Evolutionary conservation across 495 filamentous ascomycete genomes (phyloP), one percentile per base, ranked within the genome.

Genomic region (Articulospora tetracladia): DNA sequence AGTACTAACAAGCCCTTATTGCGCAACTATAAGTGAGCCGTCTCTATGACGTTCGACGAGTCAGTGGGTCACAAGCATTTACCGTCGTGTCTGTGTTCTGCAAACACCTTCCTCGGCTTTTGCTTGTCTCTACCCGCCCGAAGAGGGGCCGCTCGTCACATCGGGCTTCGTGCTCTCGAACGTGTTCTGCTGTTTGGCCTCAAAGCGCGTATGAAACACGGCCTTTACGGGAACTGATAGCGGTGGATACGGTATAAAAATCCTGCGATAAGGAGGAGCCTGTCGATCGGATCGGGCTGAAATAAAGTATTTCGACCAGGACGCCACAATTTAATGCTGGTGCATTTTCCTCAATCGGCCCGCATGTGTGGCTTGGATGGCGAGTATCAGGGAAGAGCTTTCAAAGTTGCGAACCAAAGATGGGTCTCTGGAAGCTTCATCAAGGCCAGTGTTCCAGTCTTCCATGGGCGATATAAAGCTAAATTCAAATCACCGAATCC

Each of bases 241-340:
- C 39, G 39, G 39, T 44, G 39, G 39, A 44, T 44, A 44, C 39
- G 39, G n/a, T 15, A 12, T 56, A 36, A 56, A 39, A 39, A 51
- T 52, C 46, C 44, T 58, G 56, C 47, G 56, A 50, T 50, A 58
- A 49, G 46, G 23, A 24, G 47, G 25, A 27, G 47, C 47, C 47
- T 50, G 47, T 50, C 11, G 47, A 50, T 50, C 24, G 28, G 36
- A 41, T 25, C 25, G 39, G 41, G 39, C 55, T 57, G 55, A 51
- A 50, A 51, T 58, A 50, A 51, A 41, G 28, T 58, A 36, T 20
- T 49, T 10, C 32, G 46, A 39, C 25, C 28, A 22, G 49, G 25
- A 41, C 56, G 44, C 55, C 55, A 57, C 55, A 50, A 27, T 27
- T 3, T 44, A 44, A 44, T 44, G 39, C 17, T 44, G 39, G 39